Base-by-base conservation (phyloP, 257 asterid species). In the Gynochthodes officinalis region DNA sequence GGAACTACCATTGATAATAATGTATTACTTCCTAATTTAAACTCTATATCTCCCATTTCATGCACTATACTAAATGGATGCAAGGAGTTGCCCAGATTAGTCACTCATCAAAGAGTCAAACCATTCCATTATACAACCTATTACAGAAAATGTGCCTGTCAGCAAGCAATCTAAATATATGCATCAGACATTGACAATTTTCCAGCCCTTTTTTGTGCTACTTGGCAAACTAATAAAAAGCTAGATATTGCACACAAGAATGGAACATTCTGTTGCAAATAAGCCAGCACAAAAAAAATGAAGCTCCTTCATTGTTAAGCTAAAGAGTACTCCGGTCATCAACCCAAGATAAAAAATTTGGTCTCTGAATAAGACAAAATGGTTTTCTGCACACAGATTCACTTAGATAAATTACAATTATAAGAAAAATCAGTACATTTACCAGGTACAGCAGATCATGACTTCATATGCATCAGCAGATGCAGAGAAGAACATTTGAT, bases 401-500 rank as follows among this genome's bases (percentile, higher is more conserved):
- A 54, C 49, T 19, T 9, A 37, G 7, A 16, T 63, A 9, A 37
- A 19, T 63, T 9, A 42, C 32, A 9, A 39, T 39, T 8, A 9
- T 1, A 63, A 37, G 16, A 30, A 63, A 63, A 35, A 19, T 62
- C 27, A 35, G n/a, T 5, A 62, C 8, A 21, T 63, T 39, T 35
- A 27, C 16, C 16, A 11, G n/a, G 30, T 8, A 33, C 32, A n/a
- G 21, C 8, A 48, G 64, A 53, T 21, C 48, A 35, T 13, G 30
- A 53, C 64, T 53, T 37, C 25, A 40, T 37, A 35, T 53, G 52
- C 61, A 69, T 23, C 64, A 69, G n/a, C 8, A 69, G n/a, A 58
- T 12, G 49, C 65, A n/a, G 40, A 69, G 64, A 33, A 52, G 49
- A 53, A n/a, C 28, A 35, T 30, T 37, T 46, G 15, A 42, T 50